These are phyloP conservation scores for Candida tallmaniae DNA, from an alignment of 805 yeast genomes.

Conservation along the genomic window DNA sequence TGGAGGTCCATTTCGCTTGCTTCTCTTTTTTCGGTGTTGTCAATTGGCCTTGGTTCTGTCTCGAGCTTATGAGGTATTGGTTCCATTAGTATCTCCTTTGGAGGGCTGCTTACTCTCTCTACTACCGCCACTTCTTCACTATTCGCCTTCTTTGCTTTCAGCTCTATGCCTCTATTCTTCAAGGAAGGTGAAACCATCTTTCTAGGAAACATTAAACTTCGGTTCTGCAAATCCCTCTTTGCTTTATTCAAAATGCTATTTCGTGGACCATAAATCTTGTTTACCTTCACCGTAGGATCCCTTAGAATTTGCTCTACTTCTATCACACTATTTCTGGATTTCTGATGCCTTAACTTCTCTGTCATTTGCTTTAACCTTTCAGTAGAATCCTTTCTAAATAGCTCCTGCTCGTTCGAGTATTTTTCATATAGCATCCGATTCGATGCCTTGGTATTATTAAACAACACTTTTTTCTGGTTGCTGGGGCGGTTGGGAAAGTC, in stretches of 20 bases:
- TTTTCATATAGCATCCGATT: conserved; percentile 29
- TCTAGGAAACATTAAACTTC: conserved; percentile 31
- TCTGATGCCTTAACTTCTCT: conserved; percentile 32
- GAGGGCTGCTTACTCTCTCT: too few relatives aligned
- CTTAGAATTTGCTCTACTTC: conserved; percentile 22
- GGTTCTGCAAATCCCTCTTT: conserved; percentile 27
- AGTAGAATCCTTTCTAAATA: conserved; percentile 41
- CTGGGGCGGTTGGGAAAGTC: conserved; percentile 47
- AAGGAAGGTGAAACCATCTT: too few relatives aligned
- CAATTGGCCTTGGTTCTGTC: too few relatives aligned
- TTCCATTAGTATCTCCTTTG: too few relatives aligned
- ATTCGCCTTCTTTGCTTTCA: too few relatives aligned
- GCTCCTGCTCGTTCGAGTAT: conserved; percentile 39
- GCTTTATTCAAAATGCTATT: conserved; percentile 30
- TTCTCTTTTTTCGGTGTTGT: too few relatives aligned
- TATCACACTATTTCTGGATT: conserved; percentile 39
- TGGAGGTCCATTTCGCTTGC: too few relatives aligned
- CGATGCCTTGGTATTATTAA: neutral
- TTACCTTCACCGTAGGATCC: conserved; percentile 24
- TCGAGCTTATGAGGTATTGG: too few relatives aligned
- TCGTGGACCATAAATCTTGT: conserved; percentile 12
- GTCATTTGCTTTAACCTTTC: conserved; percentile 41
- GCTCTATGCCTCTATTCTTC: conserved; percentile 17
- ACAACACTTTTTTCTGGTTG: conserved; percentile 1
- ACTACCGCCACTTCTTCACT: too few relatives aligned